Evolutionary conservation across 805 yeast genomes (phyloP).

Genomic region (Yarrowia sp.): DNA sequence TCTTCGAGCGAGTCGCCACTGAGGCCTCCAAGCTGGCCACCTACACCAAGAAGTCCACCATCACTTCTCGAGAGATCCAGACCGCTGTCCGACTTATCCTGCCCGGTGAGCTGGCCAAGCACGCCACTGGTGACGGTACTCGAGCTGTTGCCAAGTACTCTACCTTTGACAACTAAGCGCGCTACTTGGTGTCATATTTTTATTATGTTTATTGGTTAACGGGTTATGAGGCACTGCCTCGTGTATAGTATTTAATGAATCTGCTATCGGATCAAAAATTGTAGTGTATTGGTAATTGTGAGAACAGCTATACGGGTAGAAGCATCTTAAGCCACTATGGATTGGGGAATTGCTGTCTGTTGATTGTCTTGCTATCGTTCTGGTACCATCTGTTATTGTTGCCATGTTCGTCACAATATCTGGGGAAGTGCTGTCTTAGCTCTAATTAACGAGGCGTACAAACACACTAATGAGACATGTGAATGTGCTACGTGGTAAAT

Average conservation of each 20-base stretch:
- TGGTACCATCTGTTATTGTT: too few relatives aligned
- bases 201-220: constrained; percentile 26
- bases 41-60: constrained; percentile 96
- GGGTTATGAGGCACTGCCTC: constrained; percentile 25
- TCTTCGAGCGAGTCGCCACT: constrained; percentile 95
- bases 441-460: too few relatives aligned
- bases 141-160: constrained; percentile 97
- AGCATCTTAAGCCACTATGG: too few relatives aligned
- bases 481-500: too few relatives aligned
- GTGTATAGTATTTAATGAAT: constrained; percentile 26
- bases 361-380: background rate
- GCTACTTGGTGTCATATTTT: background rate
- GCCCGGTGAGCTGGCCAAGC: constrained; percentile 98
- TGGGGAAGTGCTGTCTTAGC: too few relatives aligned
- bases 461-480: too few relatives aligned
- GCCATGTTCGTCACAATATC: too few relatives aligned
- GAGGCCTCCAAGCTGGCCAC: constrained; percentile 99
- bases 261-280: constrained; percentile 16
- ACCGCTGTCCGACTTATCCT: constrained; percentile 97
- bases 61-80: constrained; percentile 97
- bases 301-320: too few relatives aligned
- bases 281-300: background rate
- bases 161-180: constrained; percentile 44
- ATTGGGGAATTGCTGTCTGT: background rate
- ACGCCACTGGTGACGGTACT: constrained; percentile 98